phyloP scores from a whole-genome alignment of 805 yeast genomes.

The Cyberlindnera meyerae region DNA sequence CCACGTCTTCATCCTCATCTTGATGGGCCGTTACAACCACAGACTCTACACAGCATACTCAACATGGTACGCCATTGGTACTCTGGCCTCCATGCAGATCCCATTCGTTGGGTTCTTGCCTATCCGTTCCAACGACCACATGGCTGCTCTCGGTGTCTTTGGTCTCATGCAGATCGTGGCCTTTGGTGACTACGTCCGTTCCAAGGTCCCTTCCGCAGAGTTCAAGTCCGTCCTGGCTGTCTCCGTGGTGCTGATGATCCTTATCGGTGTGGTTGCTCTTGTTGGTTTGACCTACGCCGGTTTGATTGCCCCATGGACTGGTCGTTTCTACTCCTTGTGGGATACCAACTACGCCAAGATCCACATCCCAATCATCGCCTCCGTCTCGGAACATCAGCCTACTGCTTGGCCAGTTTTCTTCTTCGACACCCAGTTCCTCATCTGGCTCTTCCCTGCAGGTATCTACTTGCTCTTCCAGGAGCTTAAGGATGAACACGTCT shows the following conservation, averaged over 20 bases:
- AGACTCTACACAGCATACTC: slow-evolving; percentile 85
- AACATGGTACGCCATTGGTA: slow-evolving; percentile 96
- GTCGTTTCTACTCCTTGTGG: slow-evolving; percentile 97
- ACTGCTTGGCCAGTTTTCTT: slow-evolving; percentile 99
- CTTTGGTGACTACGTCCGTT: slow-evolving; percentile 74
- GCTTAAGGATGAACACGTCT: slow-evolving; percentile 85
- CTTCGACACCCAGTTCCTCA: slow-evolving; percentile 86
- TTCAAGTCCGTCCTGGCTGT: slow-evolving; percentile 66
- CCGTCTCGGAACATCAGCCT: slow-evolving; percentile 99
- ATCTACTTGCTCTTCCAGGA: slow-evolving; percentile 88
- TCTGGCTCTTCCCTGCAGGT: slow-evolving; percentile 99
- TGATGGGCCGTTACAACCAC: slow-evolving; percentile 91
- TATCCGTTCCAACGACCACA: slow-evolving; percentile 94
- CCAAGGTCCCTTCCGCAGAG: slow-evolving; percentile 64
- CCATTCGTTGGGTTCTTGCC: slow-evolving; percentile 98
- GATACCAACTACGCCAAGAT: slow-evolving; percentile 96
- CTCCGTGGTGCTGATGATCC: slow-evolving; percentile 50
- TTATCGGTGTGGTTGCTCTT: slow-evolving; percentile 65
- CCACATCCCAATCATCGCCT: slow-evolving; percentile 97
- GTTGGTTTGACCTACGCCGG: slow-evolving; percentile 83
- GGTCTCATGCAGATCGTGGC: slow-evolving; percentile 91
- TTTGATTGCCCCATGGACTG: slow-evolving; percentile 98
- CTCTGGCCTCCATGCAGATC: slow-evolving; percentile 98
- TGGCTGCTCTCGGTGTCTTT: slow-evolving; percentile 97
- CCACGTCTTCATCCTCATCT: slow-evolving; percentile 82